Base-by-base conservation (phyloP, 768 basidiomycete species). In the Xerocomus spinulosus region DNA sequence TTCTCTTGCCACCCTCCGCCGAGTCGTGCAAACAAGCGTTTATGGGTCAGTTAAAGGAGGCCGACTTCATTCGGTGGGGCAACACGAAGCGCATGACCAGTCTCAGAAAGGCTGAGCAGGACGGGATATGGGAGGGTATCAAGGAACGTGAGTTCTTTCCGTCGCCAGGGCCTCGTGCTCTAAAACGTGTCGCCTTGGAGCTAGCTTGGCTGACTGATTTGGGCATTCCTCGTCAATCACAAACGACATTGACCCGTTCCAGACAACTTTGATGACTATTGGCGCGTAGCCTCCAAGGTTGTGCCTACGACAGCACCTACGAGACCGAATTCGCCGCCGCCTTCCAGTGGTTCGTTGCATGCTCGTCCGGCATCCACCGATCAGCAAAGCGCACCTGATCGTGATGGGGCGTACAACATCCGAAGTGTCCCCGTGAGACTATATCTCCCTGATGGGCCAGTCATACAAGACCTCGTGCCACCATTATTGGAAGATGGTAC, bases 261-360 rank as follows among this genome's bases (percentile, higher is more conserved):
- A 98, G 96, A 95, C 70, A 94, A 93, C 66, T 98, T 93, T 59
- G 93, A 97, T 58, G 83, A 92, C 51, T 96, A 88, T 62, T 94
- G 92, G 85, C 81, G 90, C 23, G 87, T 97, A 54, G 92, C 92
- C 3, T 80, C 87, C n/a, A 93, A 94, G 60, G 79, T 98, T 37
- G 85, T 91, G 23, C 96, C 96, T 3, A 81, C 89, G 3, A 87
- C 85, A 1, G 73, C 81, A 5, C 73, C 81, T 4, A 70, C 76
- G 29, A 78, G 85, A 18, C 71, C 81, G 8, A 74, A 73, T 52
- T 85, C 84, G 2, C 74, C 77, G 18, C 73, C 75, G 5, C 68
- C 80, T 26, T 52, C 71, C 4, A 76, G 75, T n/a, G 72, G 71
- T n/a, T 78, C 85, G 5, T 66, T 82, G 62, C 83, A 85, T 51